Percentiles rank a stretch among this genome's conserved stretches.
phyloP scores from a whole-genome alignment of 768 basidiomycete species.

The Lactarius trivialis region DNA sequence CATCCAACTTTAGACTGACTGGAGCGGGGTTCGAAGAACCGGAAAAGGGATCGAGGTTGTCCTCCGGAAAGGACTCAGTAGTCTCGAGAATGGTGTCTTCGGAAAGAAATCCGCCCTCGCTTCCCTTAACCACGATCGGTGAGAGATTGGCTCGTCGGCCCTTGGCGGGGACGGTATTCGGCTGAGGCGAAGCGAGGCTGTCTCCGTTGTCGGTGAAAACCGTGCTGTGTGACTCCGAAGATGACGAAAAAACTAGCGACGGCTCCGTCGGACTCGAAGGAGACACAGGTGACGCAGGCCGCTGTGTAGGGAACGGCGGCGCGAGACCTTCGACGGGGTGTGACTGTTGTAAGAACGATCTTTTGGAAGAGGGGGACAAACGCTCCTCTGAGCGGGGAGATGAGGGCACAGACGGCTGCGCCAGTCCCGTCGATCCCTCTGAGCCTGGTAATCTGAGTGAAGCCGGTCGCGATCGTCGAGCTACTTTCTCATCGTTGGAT shows the following conservation, averaged over 20 bases:
- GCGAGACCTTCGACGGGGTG: not conserved
- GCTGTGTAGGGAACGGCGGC: not conserved
- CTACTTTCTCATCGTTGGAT: not conserved
- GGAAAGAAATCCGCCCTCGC: constrained; percentile 6
- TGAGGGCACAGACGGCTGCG: not conserved
- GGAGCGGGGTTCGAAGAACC: not conserved
- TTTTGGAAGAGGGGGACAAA: not conserved
- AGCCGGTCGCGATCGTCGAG: not conserved
- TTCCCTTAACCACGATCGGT: constrained; percentile 8
- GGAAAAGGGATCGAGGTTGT: constrained; percentile 3
- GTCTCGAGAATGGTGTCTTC: constrained; percentile 13
- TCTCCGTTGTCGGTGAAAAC: constrained; percentile 3
- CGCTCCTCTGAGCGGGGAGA: not conserved
- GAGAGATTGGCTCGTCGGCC: not conserved
- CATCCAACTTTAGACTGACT: not conserved
- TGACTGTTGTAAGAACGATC: not conserved
- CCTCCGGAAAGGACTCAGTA: constrained; percentile 7
- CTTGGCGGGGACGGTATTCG: not conserved
- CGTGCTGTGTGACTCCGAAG: constrained; percentile 13
- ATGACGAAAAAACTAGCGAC: constrained; percentile 7
- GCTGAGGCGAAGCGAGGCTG: not conserved
- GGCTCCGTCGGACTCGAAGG: constrained; percentile 17
- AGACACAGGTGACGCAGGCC: not conserved
- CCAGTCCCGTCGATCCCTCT: not conserved
- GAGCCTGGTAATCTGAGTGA: not conserved